Conservation (phyloP, 1,139 yeast species). For the Sugiyamaella neomexicana region DNA sequence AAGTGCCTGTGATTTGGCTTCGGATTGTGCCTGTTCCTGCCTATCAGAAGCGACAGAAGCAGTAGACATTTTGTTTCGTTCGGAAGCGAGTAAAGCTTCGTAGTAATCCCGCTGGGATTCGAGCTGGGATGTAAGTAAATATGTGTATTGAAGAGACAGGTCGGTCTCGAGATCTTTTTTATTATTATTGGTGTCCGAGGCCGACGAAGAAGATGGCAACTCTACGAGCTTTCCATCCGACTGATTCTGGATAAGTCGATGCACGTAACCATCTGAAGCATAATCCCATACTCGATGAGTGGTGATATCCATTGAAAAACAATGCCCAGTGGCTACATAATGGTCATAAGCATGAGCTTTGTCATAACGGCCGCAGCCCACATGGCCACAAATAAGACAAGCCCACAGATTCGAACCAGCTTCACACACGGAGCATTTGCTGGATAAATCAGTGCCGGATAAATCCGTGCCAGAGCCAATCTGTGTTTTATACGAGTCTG, state of each 20-base stretch:
- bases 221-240: slow-evolving; percentile 34
- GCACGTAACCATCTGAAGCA: slow-evolving; percentile 89
- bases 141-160: slow-evolving; percentile 76
- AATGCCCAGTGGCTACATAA: slow-evolving; percentile 74
- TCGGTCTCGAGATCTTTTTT: slow-evolving; percentile 42
- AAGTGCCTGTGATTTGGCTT: slow-evolving; percentile 34
- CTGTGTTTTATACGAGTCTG: slow-evolving; percentile 1
- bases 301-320: slow-evolving; percentile 85
- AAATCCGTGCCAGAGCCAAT: neutral
- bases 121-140: slow-evolving; percentile 71
- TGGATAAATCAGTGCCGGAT: slow-evolving; percentile 21
- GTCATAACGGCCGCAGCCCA: slow-evolving; percentile 90
- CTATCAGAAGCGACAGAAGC: neutral
- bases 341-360: slow-evolving; percentile 86
- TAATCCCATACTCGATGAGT: slow-evolving; percentile 96
- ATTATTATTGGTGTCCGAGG: slow-evolving; percentile 11
- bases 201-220: slow-evolving; percentile 16
- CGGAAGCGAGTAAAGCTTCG: slow-evolving; percentile 58
- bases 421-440: slow-evolving; percentile 53
- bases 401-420: slow-evolving; percentile 79
- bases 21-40: slow-evolving; percentile 29
- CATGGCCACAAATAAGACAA: slow-evolving; percentile 82
- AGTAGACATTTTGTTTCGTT: slow-evolving; percentile 19
- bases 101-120: slow-evolving; percentile 90
- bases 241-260: slow-evolving; percentile 78